Percentiles rank a stretch among this genome's conserved stretches.
Conservation (phyloP, 148 eudicot genomes). For the Rhododendron vialii region DNA sequence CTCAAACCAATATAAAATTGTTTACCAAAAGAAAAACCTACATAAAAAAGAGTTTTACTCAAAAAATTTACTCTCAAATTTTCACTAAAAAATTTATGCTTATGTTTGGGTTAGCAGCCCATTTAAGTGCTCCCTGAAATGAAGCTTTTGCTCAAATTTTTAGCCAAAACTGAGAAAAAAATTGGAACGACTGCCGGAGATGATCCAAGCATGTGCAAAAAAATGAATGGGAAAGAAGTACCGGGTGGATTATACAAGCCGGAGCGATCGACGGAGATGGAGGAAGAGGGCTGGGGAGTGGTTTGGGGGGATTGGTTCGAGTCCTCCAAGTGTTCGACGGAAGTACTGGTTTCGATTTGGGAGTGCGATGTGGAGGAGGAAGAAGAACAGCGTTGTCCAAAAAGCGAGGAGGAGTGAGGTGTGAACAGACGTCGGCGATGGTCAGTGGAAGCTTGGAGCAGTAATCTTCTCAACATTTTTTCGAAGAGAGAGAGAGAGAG, state of each 20-base stretch:
- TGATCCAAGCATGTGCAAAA: neutral
- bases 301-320: slow-evolving; percentile 17
- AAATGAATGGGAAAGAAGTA: neutral
- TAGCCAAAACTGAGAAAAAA: no score
- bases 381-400: slow-evolving; percentile 21
- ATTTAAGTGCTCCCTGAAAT: neutral
- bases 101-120: neutral
- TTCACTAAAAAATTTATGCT: neutral
- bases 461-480: slow-evolving; percentile 50
- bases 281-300: slow-evolving; percentile 32
- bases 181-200: neutral
- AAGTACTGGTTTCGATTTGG: slow-evolving; percentile 25
- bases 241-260: slow-evolving; percentile 62
- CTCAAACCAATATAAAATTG: neutral
- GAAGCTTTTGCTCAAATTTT: neutral
- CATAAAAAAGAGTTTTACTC: no score
- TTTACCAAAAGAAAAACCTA: no score
- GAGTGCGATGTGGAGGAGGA: slow-evolving; percentile 28
- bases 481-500: neutral
- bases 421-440: slow-evolving; percentile 17
- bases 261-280: slow-evolving; percentile 80
- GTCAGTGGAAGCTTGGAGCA: slow-evolving; percentile 29
- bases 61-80: no score
- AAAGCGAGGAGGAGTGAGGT: neutral
- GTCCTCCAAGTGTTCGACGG: slow-evolving; percentile 46